These are phyloP conservation scores for Coemansia sp. DNA, from an alignment of 192 early-diverging fungal species.

Conservation along the genomic window DNA sequence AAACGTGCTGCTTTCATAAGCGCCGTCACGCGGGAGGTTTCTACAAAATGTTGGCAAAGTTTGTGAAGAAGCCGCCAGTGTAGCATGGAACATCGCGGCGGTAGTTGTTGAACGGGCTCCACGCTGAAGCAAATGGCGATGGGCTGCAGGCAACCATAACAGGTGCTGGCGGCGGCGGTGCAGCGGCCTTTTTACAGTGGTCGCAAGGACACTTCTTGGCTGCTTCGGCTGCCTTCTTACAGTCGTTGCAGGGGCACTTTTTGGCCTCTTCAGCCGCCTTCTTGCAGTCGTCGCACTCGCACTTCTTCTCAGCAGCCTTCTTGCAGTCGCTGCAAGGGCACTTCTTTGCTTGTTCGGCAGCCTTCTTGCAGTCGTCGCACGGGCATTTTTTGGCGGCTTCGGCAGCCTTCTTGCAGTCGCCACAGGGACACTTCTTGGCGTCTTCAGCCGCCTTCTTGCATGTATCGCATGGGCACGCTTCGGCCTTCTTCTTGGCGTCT, in stretches of 20 bases:
- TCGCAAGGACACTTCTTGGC: slow-evolving; percentile 31
- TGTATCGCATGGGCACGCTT: slow-evolving; percentile 28
- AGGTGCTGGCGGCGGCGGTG: slow-evolving; percentile 18
- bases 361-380: slow-evolving; percentile 36
- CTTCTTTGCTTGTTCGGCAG: slow-evolving; percentile 32
- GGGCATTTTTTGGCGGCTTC: slow-evolving; percentile 37
- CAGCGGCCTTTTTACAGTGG: slow-evolving; percentile 25
- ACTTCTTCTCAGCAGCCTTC: slow-evolving; percentile 37
- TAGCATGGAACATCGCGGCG: slow-evolving; percentile 52
- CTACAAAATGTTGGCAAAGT: slow-evolving; percentile 44
- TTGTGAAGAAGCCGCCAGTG: slow-evolving; percentile 47
- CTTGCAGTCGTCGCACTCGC: slow-evolving; percentile 26
- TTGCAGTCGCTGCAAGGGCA: slow-evolving; percentile 37
- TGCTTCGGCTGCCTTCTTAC: slow-evolving; percentile 23
- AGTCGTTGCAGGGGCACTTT: slow-evolving; percentile 34
- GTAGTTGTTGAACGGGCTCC: slow-evolving; percentile 58
- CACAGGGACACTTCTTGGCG: slow-evolving; percentile 31
- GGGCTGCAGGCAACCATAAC: slow-evolving; percentile 29
- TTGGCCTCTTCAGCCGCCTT: slow-evolving; percentile 22
- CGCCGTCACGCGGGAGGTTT: not conserved
- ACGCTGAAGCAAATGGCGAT: slow-evolving; percentile 54
- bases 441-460: slow-evolving; percentile 32
- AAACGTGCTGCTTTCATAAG: not conserved
- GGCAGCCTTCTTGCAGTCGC: slow-evolving; percentile 33
- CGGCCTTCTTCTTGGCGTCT: slow-evolving; percentile 39